Conservation (phyloP, 2,329 filamentous ascomycete genomes). For the Grosmannia serpens region DNA sequence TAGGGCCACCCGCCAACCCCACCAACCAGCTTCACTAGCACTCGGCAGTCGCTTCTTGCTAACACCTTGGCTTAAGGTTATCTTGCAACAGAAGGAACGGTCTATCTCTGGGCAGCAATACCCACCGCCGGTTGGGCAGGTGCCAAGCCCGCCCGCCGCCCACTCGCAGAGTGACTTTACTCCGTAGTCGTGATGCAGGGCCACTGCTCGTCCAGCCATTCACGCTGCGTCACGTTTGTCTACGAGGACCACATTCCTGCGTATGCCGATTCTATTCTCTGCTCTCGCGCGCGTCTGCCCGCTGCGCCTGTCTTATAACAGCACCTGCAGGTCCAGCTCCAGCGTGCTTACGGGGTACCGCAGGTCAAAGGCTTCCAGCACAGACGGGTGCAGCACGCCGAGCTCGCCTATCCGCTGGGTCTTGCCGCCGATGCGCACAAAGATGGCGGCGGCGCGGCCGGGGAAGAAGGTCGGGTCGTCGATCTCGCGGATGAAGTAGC, state of each 20-base stretch:
- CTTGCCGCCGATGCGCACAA: conserved; percentile 63
- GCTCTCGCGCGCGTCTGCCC: background rate
- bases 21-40: too few species aligned
- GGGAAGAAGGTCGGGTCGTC: conserved; percentile 85
- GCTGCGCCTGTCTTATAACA: conserved; percentile 47
- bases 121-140: too few species aligned
- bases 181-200: too few species aligned
- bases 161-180: too few species aligned
- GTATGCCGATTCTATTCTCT: background rate
- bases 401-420: conserved; percentile 74
- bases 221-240: too few species aligned
- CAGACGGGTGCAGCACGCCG: conserved; percentile 85
- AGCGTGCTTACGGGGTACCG: conserved; percentile 88
- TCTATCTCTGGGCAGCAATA: too few species aligned
- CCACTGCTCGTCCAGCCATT: too few species aligned
- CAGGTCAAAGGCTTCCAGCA: conserved; percentile 87
- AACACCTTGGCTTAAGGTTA: too few species aligned
- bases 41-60: too few species aligned
- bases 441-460: conserved; percentile 79
- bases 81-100: too few species aligned
- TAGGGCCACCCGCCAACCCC: background rate
- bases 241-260: too few species aligned
- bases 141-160: too few species aligned
- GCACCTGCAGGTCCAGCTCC: conserved; percentile 89
- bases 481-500: conserved; percentile 92